A percentile compares a stretch with the other conserved stretches of the same genome.
Conservation (phyloP, 1,139 yeast species). For the Trichomonascaceae sp. region DNA sequence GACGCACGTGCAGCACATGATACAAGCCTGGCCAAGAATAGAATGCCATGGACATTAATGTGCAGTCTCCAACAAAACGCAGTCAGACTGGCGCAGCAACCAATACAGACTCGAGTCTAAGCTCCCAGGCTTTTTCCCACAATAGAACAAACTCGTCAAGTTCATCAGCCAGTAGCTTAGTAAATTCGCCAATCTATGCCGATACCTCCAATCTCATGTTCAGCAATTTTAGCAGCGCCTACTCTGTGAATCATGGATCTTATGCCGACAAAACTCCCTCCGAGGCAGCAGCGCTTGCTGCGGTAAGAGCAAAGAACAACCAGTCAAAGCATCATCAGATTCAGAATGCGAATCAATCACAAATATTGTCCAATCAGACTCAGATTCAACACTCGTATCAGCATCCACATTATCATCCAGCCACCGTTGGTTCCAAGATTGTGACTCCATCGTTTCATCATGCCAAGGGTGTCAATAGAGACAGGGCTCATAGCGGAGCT, state of each 20-base stretch:
- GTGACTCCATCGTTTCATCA: no score
- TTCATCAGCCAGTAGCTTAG: slow-evolving; percentile 14
- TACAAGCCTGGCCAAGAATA: no score
- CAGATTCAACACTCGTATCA: not conserved
- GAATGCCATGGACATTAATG: no score
- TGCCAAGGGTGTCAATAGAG: no score
- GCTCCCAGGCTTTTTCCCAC: slow-evolving; percentile 14
- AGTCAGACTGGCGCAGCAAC: no score
- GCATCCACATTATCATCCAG: slow-evolving; percentile 1
- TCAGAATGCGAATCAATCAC: not conserved
- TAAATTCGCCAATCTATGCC: slow-evolving; percentile 8
- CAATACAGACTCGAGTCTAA: not conserved
- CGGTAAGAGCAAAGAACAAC: slow-evolving; percentile 4
- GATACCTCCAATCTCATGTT: slow-evolving; percentile 1
- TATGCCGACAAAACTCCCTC: slow-evolving; percentile 7
- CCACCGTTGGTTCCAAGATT: no score
- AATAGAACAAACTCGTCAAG: slow-evolving; percentile 21
- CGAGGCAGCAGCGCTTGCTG: slow-evolving; percentile 15
- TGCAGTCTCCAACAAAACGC: no score
- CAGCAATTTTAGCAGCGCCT: not conserved
- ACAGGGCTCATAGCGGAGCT: no score
- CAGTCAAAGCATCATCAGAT: not conserved
- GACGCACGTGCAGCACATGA: no score
- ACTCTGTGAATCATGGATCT: not conserved
- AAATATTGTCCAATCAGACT: slow-evolving; percentile 1